Conservation (phyloP, 2,329 filamentous ascomycete species). For the Neobulgaria alba region DNA sequence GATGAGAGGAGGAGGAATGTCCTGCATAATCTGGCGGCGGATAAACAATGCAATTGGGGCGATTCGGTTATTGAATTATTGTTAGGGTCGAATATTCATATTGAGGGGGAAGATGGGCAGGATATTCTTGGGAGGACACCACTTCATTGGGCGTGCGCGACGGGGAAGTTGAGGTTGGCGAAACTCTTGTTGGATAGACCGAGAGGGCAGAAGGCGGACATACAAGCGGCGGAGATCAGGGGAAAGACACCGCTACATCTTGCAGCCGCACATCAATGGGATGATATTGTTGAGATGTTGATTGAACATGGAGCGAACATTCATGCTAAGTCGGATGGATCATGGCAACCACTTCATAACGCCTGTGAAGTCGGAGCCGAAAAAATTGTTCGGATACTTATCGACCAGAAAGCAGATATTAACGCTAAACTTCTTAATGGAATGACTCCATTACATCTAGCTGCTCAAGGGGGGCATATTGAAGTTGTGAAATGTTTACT, state of each 20-base stretch:
- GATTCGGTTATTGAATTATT: conserved; percentile 20
- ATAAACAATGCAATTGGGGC: conserved; percentile 21
- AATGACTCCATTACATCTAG: conserved; percentile 19
- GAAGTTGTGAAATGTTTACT: conserved; percentile 17
- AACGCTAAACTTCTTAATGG: conserved; percentile 23
- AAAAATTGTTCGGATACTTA: conserved; percentile 17
- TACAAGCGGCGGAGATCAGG: conserved; percentile 17
- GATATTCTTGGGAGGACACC: conserved; percentile 17
- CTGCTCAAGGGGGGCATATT: conserved; percentile 19
- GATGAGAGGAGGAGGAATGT: conserved; percentile 1
- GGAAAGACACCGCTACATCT: conserved; percentile 22
- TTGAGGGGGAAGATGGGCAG: conserved; percentile 17
- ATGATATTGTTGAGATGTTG: conserved; percentile 21
- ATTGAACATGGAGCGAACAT: conserved; percentile 14
- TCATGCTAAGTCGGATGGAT: conserved; percentile 15
- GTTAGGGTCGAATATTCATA: conserved; percentile 14
- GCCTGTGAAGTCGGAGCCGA: conserved; percentile 17
- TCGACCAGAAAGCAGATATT: conserved; percentile 16
- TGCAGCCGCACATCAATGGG: conserved; percentile 14
- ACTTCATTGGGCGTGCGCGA: conserved; percentile 23
- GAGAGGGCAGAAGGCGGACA: conserved; percentile 11
- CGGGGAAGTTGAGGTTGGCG: conserved; percentile 19
- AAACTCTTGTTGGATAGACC: conserved; percentile 16
- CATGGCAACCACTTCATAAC: conserved; percentile 21
- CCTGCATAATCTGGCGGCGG: conserved; percentile 19